A percentile compares a stretch with the other conserved stretches of the same genome.
These are phyloP conservation scores for Paramecium tetraurelia DNA, from an alignment of 73 alveolate genomes.

Conservation along the genomic window DNA sequence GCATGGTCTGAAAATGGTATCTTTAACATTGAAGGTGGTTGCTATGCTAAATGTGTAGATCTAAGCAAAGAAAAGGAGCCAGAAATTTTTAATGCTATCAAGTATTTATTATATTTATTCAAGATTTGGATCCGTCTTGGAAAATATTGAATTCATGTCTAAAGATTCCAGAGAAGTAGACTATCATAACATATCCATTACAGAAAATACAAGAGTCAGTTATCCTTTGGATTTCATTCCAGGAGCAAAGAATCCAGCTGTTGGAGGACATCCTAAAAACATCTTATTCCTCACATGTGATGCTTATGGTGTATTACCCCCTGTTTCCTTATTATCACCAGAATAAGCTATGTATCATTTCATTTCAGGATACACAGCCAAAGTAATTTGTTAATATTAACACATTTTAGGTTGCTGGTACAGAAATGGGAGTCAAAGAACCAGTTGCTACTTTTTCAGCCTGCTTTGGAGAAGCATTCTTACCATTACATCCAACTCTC, in stretches of 20 bases:
- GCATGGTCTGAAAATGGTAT: constrained; percentile 94
- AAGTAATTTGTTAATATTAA: constrained; percentile 8
- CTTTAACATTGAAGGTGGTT: constrained; percentile 97
- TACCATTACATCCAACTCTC: constrained; percentile 91
- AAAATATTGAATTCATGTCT: constrained; percentile 69
- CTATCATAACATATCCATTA: constrained; percentile 77
- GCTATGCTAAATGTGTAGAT: constrained; percentile 91
- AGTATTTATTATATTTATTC: neutral
- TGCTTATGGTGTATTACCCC: constrained; percentile 97
- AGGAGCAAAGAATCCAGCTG: constrained; percentile 91
- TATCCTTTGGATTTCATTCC: constrained; percentile 95
- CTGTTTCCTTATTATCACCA: constrained; percentile 88
- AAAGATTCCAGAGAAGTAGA: constrained; percentile 79
- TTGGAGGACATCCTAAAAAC: constrained; percentile 94
- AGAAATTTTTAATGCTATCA: constrained; percentile 89
- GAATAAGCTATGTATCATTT: constrained; percentile 95
- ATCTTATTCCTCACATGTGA: constrained; percentile 95
- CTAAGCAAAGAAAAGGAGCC: constrained; percentile 90
- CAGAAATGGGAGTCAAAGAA: constrained; percentile 93
- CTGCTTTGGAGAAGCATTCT: constrained; percentile 97
- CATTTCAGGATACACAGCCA: constrained; percentile 96
- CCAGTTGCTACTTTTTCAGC: constrained; percentile 97
- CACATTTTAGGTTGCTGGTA: constrained; percentile 85
- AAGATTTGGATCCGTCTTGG: constrained; percentile 86
- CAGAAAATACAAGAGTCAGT: constrained; percentile 84